These are phyloP conservation scores for Fraxinus latifolia DNA, from an alignment of 305 asterid species.

Conservation along the genomic window DNA sequence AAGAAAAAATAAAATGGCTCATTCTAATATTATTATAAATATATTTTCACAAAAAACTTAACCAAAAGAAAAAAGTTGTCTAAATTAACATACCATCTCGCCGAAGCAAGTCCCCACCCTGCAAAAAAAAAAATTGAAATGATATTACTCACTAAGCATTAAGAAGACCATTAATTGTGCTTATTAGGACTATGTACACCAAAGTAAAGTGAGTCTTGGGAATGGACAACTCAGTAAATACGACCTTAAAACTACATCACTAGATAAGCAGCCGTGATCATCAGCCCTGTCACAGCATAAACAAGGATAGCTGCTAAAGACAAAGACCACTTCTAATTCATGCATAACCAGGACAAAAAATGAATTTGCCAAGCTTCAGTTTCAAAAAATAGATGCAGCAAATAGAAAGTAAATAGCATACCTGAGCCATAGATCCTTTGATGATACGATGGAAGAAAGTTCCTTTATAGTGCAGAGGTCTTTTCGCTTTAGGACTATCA, in stretches of 20 bases:
- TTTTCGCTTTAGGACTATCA: constrained; percentile 63
- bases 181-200: constrained; percentile 22
- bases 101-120: constrained; percentile 96
- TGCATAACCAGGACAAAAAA: constrained; percentile 35
- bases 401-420: constrained; percentile 31
- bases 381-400: neutral
- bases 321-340: constrained; percentile 43
- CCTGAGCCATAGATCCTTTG: constrained; percentile 87
- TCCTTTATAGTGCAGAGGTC: constrained; percentile 88
- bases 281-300: constrained; percentile 94
- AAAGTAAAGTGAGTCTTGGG: constrained; percentile 29
- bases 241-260: constrained; percentile 95
- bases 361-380: constrained; percentile 25
- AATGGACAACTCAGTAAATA: constrained; percentile 45
- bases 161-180: constrained; percentile 14
- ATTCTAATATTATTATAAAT: neutral
- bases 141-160: constrained; percentile 26
- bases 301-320: constrained; percentile 72
- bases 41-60: neutral
- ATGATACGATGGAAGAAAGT: constrained; percentile 80
- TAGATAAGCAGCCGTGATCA: constrained; percentile 72
- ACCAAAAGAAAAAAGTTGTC: neutral
- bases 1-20: neutral
- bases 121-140: constrained; percentile 34
- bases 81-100: constrained; percentile 61